Evolutionary conservation across 768 basidiomycete species (phyloP).

Genomic region (Panaeolus papilionaceus): DNA sequence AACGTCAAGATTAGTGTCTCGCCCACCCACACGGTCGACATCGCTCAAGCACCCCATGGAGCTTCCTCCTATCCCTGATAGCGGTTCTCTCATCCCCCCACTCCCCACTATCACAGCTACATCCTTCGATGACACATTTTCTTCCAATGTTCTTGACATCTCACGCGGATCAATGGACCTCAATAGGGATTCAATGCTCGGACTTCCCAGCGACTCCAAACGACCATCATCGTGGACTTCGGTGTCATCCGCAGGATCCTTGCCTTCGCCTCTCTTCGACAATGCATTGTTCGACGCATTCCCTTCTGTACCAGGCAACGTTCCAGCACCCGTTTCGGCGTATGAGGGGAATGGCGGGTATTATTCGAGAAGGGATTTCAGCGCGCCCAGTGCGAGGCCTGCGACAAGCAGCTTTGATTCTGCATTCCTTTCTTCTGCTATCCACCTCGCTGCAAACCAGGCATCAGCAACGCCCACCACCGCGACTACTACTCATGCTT

Average conservation of each 20-base stretch:
- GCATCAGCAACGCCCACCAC: slow-evolving; percentile 19
- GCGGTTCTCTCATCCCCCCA: slow-evolving; percentile 25
- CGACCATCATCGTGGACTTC: slow-evolving; percentile 57
- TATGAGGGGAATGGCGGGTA: slow-evolving; percentile 13
- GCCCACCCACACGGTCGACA: slow-evolving; percentile 30
- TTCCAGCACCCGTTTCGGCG: slow-evolving; percentile 34
- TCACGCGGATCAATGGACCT: slow-evolving; percentile 2
- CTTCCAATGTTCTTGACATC: slow-evolving; percentile 1
- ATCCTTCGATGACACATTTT: slow-evolving; percentile 18
- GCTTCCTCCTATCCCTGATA: slow-evolving; percentile 27
- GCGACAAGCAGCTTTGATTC: slow-evolving; percentile 40
- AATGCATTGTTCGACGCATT: slow-evolving; percentile 72
- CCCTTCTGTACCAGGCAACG: slow-evolving; percentile 67
- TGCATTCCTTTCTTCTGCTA: slow-evolving; percentile 55
- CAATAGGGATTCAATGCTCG: slow-evolving; percentile 6
- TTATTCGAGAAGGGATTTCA: not conserved
- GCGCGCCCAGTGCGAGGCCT: slow-evolving; percentile 20
- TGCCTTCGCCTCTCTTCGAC: slow-evolving; percentile 58
- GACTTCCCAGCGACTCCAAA: slow-evolving; percentile 11
- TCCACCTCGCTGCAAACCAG: slow-evolving; percentile 41
- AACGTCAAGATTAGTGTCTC: slow-evolving; percentile 18
- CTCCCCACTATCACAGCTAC: slow-evolving; percentile 24
- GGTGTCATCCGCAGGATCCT: slow-evolving; percentile 44
- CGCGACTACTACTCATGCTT: not conserved
- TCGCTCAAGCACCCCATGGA: slow-evolving; percentile 31